phyloP scores from a whole-genome alignment of 306 rosid genomes.

The Canavalia ensiformis region DNA sequence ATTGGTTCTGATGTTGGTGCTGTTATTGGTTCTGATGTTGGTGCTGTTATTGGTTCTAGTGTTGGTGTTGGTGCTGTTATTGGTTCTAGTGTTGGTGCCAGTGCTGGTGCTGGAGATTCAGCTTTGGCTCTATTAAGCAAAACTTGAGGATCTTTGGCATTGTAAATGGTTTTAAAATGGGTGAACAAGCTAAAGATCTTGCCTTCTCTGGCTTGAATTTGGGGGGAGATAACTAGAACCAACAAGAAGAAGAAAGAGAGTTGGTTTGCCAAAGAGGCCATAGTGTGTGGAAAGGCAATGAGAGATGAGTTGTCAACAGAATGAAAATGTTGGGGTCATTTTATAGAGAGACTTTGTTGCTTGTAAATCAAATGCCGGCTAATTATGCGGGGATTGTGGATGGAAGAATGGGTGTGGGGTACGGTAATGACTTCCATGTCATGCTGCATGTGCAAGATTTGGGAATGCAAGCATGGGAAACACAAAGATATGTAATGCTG shows the following conservation, averaged over 20 bases:
- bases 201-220: constrained; percentile 67
- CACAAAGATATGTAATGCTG: constrained; percentile 31
- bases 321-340: constrained; percentile 30
- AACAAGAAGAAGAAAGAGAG: constrained; percentile 57
- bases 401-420: constrained; percentile 58
- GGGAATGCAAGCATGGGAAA: constrained; percentile 48
- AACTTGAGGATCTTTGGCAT: constrained; percentile 41
- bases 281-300: constrained; percentile 39
- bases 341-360: constrained; percentile 44
- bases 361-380: constrained; percentile 29
- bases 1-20: constrained; percentile 2
- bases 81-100: constrained; percentile 36
- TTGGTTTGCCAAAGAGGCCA: constrained; percentile 57
- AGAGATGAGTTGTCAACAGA: constrained; percentile 25
- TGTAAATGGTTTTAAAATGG: constrained; percentile 42
- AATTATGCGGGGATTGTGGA: constrained; percentile 80
- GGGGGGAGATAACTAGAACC: constrained; percentile 55
- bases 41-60: constrained; percentile 35
- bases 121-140: neutral
- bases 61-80: constrained; percentile 44
- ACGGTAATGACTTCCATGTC: constrained; percentile 45
- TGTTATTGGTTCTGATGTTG: constrained; percentile 17
- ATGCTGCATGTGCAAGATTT: constrained; percentile 68
- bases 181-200: constrained; percentile 59
- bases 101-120: constrained; percentile 43